These are phyloP conservation scores for Uronychia binucleata DNA, from an alignment of 73 alveolate genomes.

Conservation along the genomic window DNA sequence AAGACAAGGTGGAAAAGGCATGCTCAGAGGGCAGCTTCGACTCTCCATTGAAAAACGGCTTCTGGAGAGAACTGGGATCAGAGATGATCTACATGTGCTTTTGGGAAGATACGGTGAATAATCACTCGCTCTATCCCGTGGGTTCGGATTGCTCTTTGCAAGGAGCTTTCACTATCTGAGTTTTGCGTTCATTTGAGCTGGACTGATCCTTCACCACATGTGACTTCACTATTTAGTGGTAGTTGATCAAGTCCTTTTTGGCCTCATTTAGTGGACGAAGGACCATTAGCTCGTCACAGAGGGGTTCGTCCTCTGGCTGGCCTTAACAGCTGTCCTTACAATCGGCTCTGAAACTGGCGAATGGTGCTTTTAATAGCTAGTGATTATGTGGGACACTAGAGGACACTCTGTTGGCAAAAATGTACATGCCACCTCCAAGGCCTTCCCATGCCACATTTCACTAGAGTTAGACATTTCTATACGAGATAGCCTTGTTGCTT, in stretches of 20 bases:
- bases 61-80: no score
- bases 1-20: no score
- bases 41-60: no score
- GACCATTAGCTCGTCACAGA: slow-evolving; percentile 43
- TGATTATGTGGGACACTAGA: slow-evolving; percentile 54
- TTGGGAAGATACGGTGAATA: no score
- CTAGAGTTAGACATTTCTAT: slow-evolving; percentile 2
- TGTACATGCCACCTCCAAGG: slow-evolving; percentile 49
- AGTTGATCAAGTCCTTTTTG: slow-evolving; percentile 25
- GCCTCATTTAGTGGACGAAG: slow-evolving; percentile 62
- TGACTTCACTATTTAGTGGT: slow-evolving; percentile 28
- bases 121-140: no score
- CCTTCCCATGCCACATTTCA: slow-evolving; percentile 73
- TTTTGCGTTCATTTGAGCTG: no score
- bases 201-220: no score
- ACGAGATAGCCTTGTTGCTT: neutral
- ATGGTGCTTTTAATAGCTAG: slow-evolving; percentile 63
- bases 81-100: no score
- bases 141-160: no score
- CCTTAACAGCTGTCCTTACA: no score
- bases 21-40: no score
- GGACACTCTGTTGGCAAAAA: slow-evolving; percentile 68
- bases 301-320: slow-evolving; percentile 54
- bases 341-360: slow-evolving; percentile 9
- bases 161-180: no score